Evolutionary conservation across 345 rosid genomes (phyloP).

Genomic region (Eutrema japonicum): DNA sequence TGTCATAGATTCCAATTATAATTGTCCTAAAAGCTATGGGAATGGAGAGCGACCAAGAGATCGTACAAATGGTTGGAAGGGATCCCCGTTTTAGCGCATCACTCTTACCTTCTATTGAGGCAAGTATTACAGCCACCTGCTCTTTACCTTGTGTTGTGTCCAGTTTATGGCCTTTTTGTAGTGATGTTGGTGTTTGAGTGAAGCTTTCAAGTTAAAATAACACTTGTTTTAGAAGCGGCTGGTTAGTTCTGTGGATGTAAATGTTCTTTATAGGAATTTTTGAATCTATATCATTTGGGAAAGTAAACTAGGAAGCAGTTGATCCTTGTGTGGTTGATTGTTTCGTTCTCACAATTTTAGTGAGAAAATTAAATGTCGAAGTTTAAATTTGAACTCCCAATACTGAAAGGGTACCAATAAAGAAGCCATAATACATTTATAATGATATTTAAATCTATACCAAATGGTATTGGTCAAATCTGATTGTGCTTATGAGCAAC

Average conservation of each 20-base stretch:
- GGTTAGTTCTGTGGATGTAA: neutral
- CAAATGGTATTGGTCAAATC: neutral
- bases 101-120: constrained; percentile 90
- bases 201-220: constrained; percentile 22
- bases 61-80: constrained; percentile 93
- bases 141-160: neutral
- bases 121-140: constrained; percentile 37
- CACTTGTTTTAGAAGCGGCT: constrained; percentile 8
- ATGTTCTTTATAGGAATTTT: neutral
- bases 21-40: constrained; percentile 94
- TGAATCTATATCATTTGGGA: neutral
- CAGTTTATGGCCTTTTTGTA: neutral
- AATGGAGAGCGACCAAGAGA: constrained; percentile 97
- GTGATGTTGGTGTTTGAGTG: constrained; percentile 17
- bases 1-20: constrained; percentile 76
- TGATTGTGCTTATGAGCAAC: neutral
- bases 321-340: constrained; percentile 1
- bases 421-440: neutral
- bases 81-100: constrained; percentile 82
- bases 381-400: too few species aligned
- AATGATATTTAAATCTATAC: constrained; percentile 2
- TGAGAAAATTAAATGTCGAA: constrained; percentile 1
- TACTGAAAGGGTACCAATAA: too few species aligned
- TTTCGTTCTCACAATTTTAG: neutral
- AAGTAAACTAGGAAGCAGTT: constrained; percentile 3